Evolutionary conservation across 345 rosid genomes (phyloP).

Genomic region (Camelina sativa): DNA sequence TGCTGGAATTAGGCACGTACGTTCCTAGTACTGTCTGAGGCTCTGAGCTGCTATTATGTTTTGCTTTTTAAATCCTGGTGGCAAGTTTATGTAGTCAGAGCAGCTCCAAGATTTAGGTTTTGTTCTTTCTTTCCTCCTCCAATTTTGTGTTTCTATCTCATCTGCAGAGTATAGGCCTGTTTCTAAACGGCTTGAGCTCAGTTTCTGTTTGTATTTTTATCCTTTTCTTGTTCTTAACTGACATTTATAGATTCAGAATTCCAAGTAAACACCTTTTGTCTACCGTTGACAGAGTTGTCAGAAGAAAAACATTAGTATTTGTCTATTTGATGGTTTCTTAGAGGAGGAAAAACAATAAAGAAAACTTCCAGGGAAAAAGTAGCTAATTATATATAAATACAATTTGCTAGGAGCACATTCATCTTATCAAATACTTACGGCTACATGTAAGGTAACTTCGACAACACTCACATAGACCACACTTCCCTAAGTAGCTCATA

Average conservation of each 20-base stretch:
- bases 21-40: neutral
- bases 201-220: neutral
- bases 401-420: neutral
- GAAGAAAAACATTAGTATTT: neutral
- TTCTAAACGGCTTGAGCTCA: neutral
- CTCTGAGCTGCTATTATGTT: neutral
- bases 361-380: neutral
- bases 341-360: neutral
- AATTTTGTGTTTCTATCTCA: neutral
- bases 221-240: neutral
- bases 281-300: neutral
- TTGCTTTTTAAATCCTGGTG: neutral
- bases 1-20: neutral
- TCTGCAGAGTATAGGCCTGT: neutral
- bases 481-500: too few relatives aligned
- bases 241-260: neutral
- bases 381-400: neutral
- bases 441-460: too few relatives aligned
- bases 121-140: neutral
- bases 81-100: neutral
- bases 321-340: neutral
- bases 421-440: neutral
- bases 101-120: neutral
- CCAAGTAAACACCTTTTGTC: neutral
- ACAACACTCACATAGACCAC: too few relatives aligned